A percentile compares a stretch with the other conserved stretches of the same genome.
Evolutionary conservation across 2,329 filamentous ascomycete genomes (phyloP).

Genomic region (Amesomyces nigricolor): DNA sequence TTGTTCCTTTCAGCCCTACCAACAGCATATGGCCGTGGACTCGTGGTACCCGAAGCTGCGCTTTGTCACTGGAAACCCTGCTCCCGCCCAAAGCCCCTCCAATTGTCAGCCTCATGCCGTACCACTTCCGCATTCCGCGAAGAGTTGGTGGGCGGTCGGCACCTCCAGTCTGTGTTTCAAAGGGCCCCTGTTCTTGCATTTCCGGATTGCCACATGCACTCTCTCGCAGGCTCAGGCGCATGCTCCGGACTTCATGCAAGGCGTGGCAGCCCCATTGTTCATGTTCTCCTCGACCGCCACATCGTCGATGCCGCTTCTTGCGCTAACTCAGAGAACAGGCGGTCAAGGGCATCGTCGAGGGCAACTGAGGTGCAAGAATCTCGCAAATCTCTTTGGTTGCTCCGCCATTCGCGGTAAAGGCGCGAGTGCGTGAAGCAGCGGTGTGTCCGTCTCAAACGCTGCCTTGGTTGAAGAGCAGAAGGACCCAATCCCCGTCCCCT

Average conservation of each 20-base stretch:
- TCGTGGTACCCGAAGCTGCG: not conserved
- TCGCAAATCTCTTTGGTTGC: not conserved
- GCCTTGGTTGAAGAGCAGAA: slow-evolving; percentile 5
- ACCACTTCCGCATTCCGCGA: not conserved
- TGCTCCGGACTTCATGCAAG: not conserved
- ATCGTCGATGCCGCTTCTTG: not conserved
- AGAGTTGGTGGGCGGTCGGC: slow-evolving; percentile 1
- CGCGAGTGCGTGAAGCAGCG: slow-evolving; percentile 1
- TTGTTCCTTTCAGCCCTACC: slow-evolving; percentile 8
- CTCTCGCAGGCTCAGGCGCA: not conserved
- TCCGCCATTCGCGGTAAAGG: not conserved
- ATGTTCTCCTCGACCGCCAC: slow-evolving; percentile 4
- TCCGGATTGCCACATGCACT: slow-evolving; percentile 1
- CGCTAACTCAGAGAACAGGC: slow-evolving; percentile 17
- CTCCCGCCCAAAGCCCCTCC: slow-evolving; percentile 8
- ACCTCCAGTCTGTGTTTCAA: not conserved
- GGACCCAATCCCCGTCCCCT: slow-evolving; percentile 1
- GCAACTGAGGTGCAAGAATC: not conserved
- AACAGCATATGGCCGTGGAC: slow-evolving; percentile 5
- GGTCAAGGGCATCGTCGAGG: slow-evolving; percentile 13
- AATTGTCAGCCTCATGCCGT: slow-evolving; percentile 11
- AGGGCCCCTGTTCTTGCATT: slow-evolving; percentile 7
- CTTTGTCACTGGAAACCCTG: not conserved
- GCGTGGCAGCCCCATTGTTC: slow-evolving; percentile 2
- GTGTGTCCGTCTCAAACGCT: slow-evolving; percentile 3